phyloP scores from a whole-genome alignment of 176 grass and related monocot species.

The Puccinellia tenuiflora region DNA sequence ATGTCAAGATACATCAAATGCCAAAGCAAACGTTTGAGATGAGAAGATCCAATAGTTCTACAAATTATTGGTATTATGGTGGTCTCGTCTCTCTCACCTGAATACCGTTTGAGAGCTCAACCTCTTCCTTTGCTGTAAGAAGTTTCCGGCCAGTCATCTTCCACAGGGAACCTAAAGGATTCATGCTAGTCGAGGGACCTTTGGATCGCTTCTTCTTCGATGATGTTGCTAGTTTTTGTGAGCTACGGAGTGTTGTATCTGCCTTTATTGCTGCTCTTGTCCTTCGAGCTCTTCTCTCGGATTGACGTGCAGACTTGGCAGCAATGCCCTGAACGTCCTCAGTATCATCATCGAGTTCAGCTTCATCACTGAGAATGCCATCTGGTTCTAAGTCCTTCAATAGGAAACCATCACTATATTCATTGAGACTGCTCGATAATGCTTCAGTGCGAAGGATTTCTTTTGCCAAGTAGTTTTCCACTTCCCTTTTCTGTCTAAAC shows the following conservation, averaged over 20 bases:
- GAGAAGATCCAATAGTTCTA: neutral
- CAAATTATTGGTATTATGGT: neutral
- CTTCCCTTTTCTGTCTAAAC: conserved; percentile 6
- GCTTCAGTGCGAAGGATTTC: conserved; percentile 40
- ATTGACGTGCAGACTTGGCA: conserved; percentile 55
- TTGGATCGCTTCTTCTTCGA: conserved; percentile 43
- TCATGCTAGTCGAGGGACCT: conserved; percentile 32
- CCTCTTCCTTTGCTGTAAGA: conserved; percentile 61
- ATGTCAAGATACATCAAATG: neutral
- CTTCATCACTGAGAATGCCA: conserved; percentile 13
- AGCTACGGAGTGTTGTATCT: neutral
- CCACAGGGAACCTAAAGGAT: conserved; percentile 64
- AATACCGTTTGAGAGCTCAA: conserved; percentile 59
- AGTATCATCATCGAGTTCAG: conserved; percentile 8
- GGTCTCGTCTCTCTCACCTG: conserved; percentile 45
- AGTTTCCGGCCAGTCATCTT: conserved; percentile 44
- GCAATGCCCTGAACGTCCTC: conserved; percentile 22
- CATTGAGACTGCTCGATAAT: neutral
- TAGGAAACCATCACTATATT: conserved; percentile 17
- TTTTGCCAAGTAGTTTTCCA: conserved; percentile 25
- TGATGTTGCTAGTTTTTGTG: conserved; percentile 14
- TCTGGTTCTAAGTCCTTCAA: conserved; percentile 5
- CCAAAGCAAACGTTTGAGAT: neutral
- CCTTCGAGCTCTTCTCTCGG: conserved; percentile 50
- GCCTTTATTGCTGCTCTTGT: conserved; percentile 44